These are phyloP conservation scores for Lentinus polychrous DNA, from an alignment of 1,284 basidiomycete genomes.

Conservation along the genomic window DNA sequence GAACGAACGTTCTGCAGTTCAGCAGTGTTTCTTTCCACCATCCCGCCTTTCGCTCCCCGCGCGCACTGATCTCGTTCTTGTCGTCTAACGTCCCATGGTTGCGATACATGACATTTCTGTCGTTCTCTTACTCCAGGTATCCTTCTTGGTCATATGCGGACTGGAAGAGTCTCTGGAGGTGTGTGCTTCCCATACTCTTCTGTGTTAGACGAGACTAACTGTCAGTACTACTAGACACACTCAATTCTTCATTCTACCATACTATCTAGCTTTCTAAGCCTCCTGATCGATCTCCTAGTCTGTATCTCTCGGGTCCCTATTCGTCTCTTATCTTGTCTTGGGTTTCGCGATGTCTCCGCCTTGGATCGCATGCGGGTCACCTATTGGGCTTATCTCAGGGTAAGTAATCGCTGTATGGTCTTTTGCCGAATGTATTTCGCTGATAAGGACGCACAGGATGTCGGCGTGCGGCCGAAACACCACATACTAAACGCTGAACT, in stretches of 20 bases:
- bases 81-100: neutral
- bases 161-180: constrained; percentile 5
- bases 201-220: neutral
- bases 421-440: neutral
- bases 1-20: too few species aligned
- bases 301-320: constrained; percentile 6
- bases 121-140: neutral
- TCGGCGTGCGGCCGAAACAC: neutral
- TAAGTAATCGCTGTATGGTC: neutral
- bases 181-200: neutral
- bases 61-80: neutral
- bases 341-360: constrained; percentile 1
- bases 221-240: neutral
- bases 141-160: neutral
- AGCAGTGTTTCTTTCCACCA: too few species aligned
- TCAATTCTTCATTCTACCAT: constrained; percentile 5
- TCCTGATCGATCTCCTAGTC: constrained; percentile 4
- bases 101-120: neutral
- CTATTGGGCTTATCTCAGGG: neutral
- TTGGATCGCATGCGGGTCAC: neutral
- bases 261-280: neutral
- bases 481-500: neutral
- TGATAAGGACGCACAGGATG: neutral
- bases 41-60: too few species aligned
- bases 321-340: neutral